These are phyloP conservation scores for Mortierella antarctica DNA, from an alignment of 192 early-diverging fungal genomes.

Conservation along the genomic window DNA sequence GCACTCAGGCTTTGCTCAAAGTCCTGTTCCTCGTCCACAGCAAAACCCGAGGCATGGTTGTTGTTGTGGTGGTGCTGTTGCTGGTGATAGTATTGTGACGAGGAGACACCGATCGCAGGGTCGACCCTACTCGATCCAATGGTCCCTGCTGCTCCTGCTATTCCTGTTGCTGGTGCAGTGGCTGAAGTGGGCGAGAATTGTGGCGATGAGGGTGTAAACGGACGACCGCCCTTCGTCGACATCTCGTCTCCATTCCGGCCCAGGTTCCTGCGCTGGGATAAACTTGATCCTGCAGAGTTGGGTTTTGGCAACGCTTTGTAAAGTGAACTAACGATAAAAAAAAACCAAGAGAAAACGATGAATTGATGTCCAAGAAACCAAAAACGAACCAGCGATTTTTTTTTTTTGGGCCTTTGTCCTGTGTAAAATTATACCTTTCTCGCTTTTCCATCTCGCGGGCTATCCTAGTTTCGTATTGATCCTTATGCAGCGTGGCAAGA, in stretches of 20 bases:
- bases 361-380: neutral
- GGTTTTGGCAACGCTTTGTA: conserved; percentile 41
- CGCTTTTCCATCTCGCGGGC: conserved; percentile 73
- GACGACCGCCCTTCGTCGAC: too few relatives aligned
- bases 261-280: conserved; percentile 1
- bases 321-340: conserved; percentile 17
- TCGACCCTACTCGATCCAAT: neutral
- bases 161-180: neutral
- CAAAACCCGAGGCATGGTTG: neutral
- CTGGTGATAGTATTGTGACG: conserved; percentile 41
- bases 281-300: neutral
- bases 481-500: conserved; percentile 74
- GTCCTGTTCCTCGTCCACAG: conserved; percentile 55
- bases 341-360: neutral
- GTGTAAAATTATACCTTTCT: conserved; percentile 59
- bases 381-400: neutral
- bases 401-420: neutral
- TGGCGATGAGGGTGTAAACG: neutral
- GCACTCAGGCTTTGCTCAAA: conserved; percentile 60
- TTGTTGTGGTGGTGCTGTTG: neutral
- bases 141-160: conserved; percentile 1
- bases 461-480: conserved; percentile 76
- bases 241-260: too few relatives aligned
- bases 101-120: conserved; percentile 16
- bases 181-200: neutral